Conservation (phyloP, 192 early-diverging fungal genomes). For the Dissophora ornata region DNA sequence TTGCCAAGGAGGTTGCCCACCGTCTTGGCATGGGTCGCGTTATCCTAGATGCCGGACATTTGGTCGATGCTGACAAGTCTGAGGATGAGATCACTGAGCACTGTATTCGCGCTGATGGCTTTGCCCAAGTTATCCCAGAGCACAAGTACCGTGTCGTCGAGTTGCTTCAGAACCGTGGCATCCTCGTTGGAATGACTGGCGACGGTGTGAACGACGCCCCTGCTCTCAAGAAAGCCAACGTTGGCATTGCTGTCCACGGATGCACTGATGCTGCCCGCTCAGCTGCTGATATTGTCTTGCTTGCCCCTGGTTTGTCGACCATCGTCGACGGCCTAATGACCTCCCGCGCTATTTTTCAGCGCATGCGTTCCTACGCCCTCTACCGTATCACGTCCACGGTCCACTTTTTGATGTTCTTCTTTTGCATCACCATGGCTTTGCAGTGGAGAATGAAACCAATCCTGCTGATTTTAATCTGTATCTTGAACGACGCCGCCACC, state of each 20-base stretch:
- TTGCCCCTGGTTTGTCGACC: slow-evolving; percentile 89
- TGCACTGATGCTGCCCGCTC: slow-evolving; percentile 97
- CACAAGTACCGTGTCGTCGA: slow-evolving; percentile 98
- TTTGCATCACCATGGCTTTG: slow-evolving; percentile 85
- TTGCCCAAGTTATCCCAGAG: slow-evolving; percentile 98
- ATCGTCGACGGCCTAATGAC: slow-evolving; percentile 94
- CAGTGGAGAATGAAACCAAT: slow-evolving; percentile 85
- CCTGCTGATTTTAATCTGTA: slow-evolving; percentile 89
- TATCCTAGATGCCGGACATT: slow-evolving; percentile 88
- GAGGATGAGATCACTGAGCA: slow-evolving; percentile 90
- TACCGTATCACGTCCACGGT: slow-evolving; percentile 97
- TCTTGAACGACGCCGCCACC: slow-evolving; percentile 92
- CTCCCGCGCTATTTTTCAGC: slow-evolving; percentile 94
- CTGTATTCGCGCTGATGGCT: slow-evolving; percentile 91
- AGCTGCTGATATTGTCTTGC: slow-evolving; percentile 95
- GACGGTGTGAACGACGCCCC: slow-evolving; percentile 99
- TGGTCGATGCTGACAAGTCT: slow-evolving; percentile 79
- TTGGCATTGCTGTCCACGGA: slow-evolving; percentile 96
- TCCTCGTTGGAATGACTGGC: slow-evolving; percentile 94
- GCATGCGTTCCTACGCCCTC: slow-evolving; percentile 93
- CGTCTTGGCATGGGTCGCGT: slow-evolving; percentile 94
- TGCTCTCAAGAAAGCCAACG: slow-evolving; percentile 96
- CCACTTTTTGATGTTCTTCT: slow-evolving; percentile 97
- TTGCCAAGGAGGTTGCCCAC: slow-evolving; percentile 92
- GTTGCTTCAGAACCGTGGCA: slow-evolving; percentile 87